These are phyloP conservation scores for Phytopythium ostracodes DNA, from an alignment of 352 stramenopile genomes.

Conservation along the genomic window DNA sequence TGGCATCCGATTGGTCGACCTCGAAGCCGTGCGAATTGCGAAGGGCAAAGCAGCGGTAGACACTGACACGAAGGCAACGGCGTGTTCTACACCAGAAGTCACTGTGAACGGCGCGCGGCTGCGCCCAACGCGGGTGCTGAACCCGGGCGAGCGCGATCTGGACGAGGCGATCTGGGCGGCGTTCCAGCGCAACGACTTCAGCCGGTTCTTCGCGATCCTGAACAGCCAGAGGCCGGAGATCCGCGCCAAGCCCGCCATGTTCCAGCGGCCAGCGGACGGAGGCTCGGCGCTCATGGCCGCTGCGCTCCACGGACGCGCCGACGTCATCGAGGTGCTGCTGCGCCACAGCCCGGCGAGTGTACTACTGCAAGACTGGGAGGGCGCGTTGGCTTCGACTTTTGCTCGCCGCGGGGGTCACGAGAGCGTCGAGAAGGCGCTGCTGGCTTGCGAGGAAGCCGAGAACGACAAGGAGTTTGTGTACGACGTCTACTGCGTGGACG, in stretches of 20 bases:
- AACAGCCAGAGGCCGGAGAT: conserved; percentile 38
- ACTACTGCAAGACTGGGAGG: conserved; percentile 61
- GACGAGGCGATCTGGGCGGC: conserved; percentile 79
- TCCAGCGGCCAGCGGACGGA: conserved; percentile 76
- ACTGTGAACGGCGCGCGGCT: conserved; percentile 57
- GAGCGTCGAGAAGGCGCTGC: conserved; percentile 56
- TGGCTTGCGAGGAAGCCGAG: conserved; percentile 72
- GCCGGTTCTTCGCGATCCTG: conserved; percentile 67
- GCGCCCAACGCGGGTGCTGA: conserved; percentile 65
- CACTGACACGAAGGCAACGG: neutral
- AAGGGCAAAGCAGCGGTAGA: neutral
- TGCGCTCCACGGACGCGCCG: conserved; percentile 62
- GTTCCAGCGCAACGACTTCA: conserved; percentile 79
- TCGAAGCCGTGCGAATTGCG: conserved; percentile 28
- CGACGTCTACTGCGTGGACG: conserved; percentile 82
- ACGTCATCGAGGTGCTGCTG: conserved; percentile 75
- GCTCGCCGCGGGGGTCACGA: conserved; percentile 46
- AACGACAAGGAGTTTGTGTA: conserved; percentile 82
- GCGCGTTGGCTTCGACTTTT: conserved; percentile 49
- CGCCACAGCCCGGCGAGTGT: conserved; percentile 43
- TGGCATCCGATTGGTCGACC: conserved; percentile 62
- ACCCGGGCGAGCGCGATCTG: conserved; percentile 68
- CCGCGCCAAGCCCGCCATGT: conserved; percentile 33
- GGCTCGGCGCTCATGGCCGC: conserved; percentile 74
- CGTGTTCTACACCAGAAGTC: conserved; percentile 7